Evolutionary conservation across 2,329 filamentous ascomycete species (phyloP), one percentile per base, ranked within the genome.

Genomic region (Monilinia laxa): DNA sequence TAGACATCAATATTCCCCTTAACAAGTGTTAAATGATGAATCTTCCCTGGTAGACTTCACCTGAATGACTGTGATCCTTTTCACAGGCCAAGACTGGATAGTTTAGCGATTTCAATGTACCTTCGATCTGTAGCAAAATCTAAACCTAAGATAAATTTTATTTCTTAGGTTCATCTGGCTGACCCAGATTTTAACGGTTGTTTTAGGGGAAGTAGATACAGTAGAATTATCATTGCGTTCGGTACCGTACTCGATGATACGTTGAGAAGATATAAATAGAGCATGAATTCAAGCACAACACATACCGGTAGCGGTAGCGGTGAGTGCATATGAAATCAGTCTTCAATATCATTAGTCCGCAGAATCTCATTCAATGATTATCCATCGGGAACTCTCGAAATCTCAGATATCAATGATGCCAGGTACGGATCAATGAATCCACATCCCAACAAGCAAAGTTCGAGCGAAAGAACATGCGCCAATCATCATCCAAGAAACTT

Each of bases 301-400:
- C 28, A 55, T 16, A 49, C 7, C 42, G 28, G 25, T 49, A 49
- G 57, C 42, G 28, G 25, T 49, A 49, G 57, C 28, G 42, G 42
- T 59, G 57, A 20, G 57, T 35, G 20, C n/a, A 59, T 20, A 11
- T 58, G 31, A 4, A 20, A 14, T 20, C 16, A 45, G 16, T 45
- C 25, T 10, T 58, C 56, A 42, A 47, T 11, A 58, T 31, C 40
- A 18, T 23, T 18, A 51, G 20, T 49, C 16, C 18, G 49, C 45
- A 49, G 45, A 51, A 49, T 49, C 57, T 60, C 42, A 2, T 25
- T 60, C 57, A 51, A 25, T 38, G 31, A 59, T 35, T 25, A n/a
- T 60, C 20, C 45, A 60, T 60, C 57, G 57, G 57, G 42, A 60
- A 60, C 51, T 51, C 57, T 49, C 57, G 57, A 60, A 60, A 60